These are phyloP conservation scores for Blastocladiella emersonii DNA, from an alignment of 371 early-diverging fungal genomes.

Conservation along the genomic window DNA sequence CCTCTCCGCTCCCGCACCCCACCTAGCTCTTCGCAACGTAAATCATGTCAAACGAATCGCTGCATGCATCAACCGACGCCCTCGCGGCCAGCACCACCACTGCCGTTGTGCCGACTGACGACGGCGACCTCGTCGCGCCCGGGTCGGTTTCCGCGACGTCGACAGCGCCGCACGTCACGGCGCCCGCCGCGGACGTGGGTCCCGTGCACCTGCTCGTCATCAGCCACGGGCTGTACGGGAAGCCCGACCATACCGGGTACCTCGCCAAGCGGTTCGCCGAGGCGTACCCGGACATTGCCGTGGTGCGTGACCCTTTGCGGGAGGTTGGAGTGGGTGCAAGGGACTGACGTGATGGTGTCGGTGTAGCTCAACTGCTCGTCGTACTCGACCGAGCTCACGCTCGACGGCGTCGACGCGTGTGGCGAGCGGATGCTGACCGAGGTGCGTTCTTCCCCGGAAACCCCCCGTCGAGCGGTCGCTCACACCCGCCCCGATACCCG, in stretches of 20 bases:
- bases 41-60: too few relatives aligned
- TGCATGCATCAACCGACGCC: too few relatives aligned
- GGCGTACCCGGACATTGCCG: neutral
- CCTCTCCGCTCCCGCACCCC: too few relatives aligned
- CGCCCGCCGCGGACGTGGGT: neutral
- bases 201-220: neutral
- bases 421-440: conserved; percentile 32
- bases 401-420: conserved; percentile 54
- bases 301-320: too few relatives aligned
- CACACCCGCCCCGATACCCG: neutral
- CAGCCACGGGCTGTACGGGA: neutral
- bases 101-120: too few relatives aligned
- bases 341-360: neutral
- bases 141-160: too few relatives aligned
- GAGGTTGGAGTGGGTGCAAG: too few relatives aligned
- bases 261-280: neutral
- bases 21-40: too few relatives aligned
- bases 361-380: neutral
- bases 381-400: conserved; percentile 18
- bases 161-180: neutral
- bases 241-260: neutral
- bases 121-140: too few relatives aligned
- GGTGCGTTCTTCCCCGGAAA: conserved; percentile 14
- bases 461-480: neutral
- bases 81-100: too few relatives aligned